These are phyloP conservation scores for Lepidium sativum DNA, from an alignment of 345 rosid species.

Conservation along the genomic window DNA sequence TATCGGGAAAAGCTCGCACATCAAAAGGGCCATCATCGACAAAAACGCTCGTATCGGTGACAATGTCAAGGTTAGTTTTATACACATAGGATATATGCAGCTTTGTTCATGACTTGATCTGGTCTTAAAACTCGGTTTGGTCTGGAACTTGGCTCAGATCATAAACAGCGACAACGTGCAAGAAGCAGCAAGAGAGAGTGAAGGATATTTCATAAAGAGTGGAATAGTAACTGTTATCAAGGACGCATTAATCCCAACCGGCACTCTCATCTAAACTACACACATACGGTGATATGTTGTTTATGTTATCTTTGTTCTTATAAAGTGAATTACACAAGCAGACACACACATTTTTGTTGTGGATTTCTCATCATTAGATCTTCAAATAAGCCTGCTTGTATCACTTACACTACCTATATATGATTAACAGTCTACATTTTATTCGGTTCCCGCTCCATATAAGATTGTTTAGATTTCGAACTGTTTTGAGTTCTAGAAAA, in stretches of 20 bases:
- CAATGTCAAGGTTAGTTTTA: slow-evolving; percentile 55
- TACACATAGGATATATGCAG: neutral
- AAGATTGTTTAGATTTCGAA: too few species aligned
- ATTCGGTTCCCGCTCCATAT: too few species aligned
- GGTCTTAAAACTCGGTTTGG: neutral
- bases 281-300: neutral
- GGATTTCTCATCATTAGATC: too few species aligned
- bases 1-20: slow-evolving; percentile 69
- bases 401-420: too few species aligned
- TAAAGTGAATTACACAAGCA: neutral
- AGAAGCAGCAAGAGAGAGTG: slow-evolving; percentile 92
- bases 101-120: neutral
- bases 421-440: too few species aligned
- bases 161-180: slow-evolving; percentile 70
- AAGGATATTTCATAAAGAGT: slow-evolving; percentile 92
- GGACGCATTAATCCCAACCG: slow-evolving; percentile 86
- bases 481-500: too few species aligned
- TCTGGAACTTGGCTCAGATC: slow-evolving; percentile 38
- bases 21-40: slow-evolving; percentile 89
- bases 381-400: too few species aligned
- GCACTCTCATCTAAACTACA: slow-evolving; percentile 51
- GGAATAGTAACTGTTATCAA: slow-evolving; percentile 91
- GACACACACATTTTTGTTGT: neutral
- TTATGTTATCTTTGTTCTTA: neutral
- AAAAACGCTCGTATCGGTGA: slow-evolving; percentile 88